Conservation (phyloP, 2,329 filamentous ascomycete genomes). For the Escovopsis sp. region DNA sequence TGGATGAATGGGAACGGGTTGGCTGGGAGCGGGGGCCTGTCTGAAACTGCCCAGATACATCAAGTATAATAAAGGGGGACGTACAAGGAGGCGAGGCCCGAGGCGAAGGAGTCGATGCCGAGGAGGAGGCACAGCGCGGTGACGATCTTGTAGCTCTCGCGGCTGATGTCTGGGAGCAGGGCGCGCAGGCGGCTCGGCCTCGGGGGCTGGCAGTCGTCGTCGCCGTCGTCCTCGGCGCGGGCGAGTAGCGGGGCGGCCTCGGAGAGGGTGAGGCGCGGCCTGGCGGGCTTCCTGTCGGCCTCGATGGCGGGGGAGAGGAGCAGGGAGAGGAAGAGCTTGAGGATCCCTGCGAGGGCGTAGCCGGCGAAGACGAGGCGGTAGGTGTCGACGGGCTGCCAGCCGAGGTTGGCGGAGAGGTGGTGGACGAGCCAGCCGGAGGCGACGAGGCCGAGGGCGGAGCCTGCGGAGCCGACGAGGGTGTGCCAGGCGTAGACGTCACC, state of each 20-base stretch:
- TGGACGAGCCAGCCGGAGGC: slow-evolving; percentile 45
- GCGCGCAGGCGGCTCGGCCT: background rate
- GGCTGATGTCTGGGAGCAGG: slow-evolving; percentile 43
- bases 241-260: slow-evolving; percentile 16
- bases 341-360: slow-evolving; percentile 40
- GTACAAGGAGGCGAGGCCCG: slow-evolving; percentile 51
- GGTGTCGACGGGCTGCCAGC: slow-evolving; percentile 30
- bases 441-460: slow-evolving; percentile 45
- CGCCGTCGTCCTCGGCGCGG: slow-evolving; percentile 6
- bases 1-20: too few relatives aligned
- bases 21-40: too few relatives aligned
- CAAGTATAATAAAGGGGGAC: slow-evolving; percentile 15
- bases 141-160: slow-evolving; percentile 37
- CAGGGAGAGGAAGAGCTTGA: slow-evolving; percentile 40
- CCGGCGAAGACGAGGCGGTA: slow-evolving; percentile 42
- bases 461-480: slow-evolving; percentile 40
- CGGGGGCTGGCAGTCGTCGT: background rate
- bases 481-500: slow-evolving; percentile 51
- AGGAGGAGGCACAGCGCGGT: slow-evolving; percentile 52
- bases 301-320: slow-evolving; percentile 33
- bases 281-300: slow-evolving; percentile 10
- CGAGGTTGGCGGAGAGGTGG: slow-evolving; percentile 25
- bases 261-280: background rate
- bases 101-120: slow-evolving; percentile 53
- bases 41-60: background rate